phyloP scores from a whole-genome alignment of 129 eudicot genomes.

The Chrysanthemum makinoi region DNA sequence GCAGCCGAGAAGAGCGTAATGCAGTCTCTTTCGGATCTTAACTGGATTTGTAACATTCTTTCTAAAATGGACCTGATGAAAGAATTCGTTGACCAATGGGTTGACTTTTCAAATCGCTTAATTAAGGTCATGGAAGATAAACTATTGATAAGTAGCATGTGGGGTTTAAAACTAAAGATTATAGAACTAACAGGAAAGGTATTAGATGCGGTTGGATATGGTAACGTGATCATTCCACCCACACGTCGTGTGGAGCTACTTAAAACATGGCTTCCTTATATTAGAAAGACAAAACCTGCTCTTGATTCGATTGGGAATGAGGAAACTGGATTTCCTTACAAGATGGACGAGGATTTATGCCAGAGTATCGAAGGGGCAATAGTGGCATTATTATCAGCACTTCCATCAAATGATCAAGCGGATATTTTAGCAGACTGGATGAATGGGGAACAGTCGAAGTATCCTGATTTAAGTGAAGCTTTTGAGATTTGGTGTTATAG shows the following conservation, averaged over 20 bases:
- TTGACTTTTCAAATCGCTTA: conserved; percentile 42
- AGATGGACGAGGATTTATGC: conserved; percentile 83
- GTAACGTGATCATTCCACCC: conserved; percentile 68
- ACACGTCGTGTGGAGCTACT: conserved; percentile 50
- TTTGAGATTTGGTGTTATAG: conserved; percentile 96
- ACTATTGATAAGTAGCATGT: conserved; percentile 36
- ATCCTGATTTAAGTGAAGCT: conserved; percentile 90
- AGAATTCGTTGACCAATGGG: conserved; percentile 76
- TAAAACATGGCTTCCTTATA: conserved; percentile 69
- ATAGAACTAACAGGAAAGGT: conserved; percentile 67
- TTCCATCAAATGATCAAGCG: conserved; percentile 90
- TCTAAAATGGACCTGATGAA: conserved; percentile 69
- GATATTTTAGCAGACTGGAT: conserved; percentile 88
- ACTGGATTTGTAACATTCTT: conserved; percentile 71
- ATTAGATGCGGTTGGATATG: conserved; percentile 91
- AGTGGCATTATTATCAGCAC: conserved; percentile 61
- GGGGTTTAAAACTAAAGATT: conserved; percentile 66
- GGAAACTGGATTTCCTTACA: conserved; percentile 45
- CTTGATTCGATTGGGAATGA: conserved; percentile 49
- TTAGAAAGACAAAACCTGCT: conserved; percentile 65
- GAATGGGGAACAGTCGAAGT: conserved; percentile 49
- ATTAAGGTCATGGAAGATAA: conserved; percentile 47
- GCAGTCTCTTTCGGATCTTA: conserved; percentile 53
- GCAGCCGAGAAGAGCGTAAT: conserved; percentile 41
- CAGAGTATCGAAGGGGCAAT: conserved; percentile 80